phyloP scores from a whole-genome alignment of 805 yeast species.

The Candida saitoana region DNA sequence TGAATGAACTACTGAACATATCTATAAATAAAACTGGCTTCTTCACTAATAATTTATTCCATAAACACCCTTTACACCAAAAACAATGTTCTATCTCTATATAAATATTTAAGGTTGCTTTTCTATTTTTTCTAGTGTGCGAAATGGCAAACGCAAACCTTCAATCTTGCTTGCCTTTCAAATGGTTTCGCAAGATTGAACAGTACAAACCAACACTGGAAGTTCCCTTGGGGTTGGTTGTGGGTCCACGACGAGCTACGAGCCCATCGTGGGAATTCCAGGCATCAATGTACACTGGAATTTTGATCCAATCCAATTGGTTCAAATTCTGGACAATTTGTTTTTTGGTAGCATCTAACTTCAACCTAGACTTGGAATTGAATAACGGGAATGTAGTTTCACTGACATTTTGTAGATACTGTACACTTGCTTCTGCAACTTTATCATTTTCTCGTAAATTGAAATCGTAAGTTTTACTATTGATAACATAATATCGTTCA shows the following conservation, averaged over 20 bases:
- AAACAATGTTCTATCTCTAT: background rate
- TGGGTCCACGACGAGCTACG: constrained; percentile 68
- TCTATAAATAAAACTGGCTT: background rate
- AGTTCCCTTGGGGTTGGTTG: constrained; percentile 47
- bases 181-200: constrained; percentile 31
- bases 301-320: constrained; percentile 67
- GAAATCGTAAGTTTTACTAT: constrained; percentile 11
- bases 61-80: background rate
- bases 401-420: constrained; percentile 14
- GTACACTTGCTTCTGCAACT: constrained; percentile 13
- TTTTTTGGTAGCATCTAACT: constrained; percentile 34
- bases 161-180: constrained; percentile 8
- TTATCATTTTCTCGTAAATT: constrained; percentile 22
- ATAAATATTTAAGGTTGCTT: background rate
- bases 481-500: background rate
- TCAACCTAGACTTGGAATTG: constrained; percentile 19
- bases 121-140: background rate
- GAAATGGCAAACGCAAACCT: background rate
- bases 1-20: background rate
- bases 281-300: constrained; percentile 66
- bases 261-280: constrained; percentile 86
- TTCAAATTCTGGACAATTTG: constrained; percentile 54
- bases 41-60: background rate
- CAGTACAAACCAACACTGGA: constrained; percentile 51
- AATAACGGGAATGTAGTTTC: constrained; percentile 26